Percentiles rank a stretch among this genome's conserved stretches.
Evolutionary conservation across 2,329 filamentous ascomycete species (phyloP).

Genomic region (Pseudogymnoascus sp.): DNA sequence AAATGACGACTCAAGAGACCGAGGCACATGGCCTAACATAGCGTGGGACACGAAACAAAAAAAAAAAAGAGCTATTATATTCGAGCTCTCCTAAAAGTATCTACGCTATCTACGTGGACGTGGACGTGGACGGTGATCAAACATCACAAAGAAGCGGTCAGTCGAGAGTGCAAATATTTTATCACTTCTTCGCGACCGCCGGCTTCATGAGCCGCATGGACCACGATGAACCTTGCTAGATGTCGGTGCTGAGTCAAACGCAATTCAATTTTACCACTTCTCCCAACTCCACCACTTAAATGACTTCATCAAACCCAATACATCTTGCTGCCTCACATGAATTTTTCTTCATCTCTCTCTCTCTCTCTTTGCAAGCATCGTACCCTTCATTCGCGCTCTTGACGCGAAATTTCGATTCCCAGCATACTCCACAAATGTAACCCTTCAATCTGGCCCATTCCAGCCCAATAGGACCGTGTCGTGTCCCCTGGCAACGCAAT

Average conservation of each 20-base stretch:
- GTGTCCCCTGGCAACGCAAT: neutral
- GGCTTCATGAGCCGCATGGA: neutral
- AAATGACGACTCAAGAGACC: neutral
- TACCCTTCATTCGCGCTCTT: neutral
- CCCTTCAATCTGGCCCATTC: neutral
- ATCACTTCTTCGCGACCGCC: neutral
- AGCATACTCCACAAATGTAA: neutral
- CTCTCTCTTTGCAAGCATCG: neutral
- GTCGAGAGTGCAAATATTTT: neutral
- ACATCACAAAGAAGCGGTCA: conserved; percentile 1
- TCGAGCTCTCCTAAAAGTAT: neutral
- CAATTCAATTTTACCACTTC: neutral
- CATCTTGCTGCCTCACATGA: neutral
- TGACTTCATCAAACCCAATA: neutral
- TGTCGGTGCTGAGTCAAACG: neutral
- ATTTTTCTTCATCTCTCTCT: neutral
- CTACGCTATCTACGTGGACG: neutral
- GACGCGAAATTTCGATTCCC: neutral
- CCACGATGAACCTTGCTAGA: neutral
- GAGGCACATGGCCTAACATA: neutral
- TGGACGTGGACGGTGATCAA: neutral
- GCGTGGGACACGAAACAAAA: neutral
- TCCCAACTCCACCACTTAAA: neutral
- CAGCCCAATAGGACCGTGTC: neutral
- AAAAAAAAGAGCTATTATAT: neutral